These are phyloP conservation scores for Rhynchospora pubera DNA, from an alignment of 176 grass and related monocot genomes.

Conservation along the genomic window DNA sequence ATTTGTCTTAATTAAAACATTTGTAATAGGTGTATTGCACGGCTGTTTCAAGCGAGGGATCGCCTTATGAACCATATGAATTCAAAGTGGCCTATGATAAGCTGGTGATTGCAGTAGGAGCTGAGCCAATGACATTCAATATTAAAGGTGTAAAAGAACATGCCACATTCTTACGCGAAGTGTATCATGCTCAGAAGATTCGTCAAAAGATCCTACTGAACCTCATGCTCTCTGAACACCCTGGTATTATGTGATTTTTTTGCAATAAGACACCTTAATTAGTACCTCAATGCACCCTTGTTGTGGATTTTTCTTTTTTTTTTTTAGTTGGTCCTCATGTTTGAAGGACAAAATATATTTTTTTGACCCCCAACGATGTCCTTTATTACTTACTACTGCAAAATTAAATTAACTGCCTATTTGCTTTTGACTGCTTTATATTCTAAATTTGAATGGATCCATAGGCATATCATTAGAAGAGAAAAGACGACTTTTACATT, in stretches of 20 bases:
- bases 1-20: background rate
- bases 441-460: too few relatives aligned
- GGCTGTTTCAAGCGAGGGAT: slow-evolving; percentile 25
- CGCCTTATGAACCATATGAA: slow-evolving; percentile 36
- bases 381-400: background rate
- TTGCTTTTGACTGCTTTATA: background rate
- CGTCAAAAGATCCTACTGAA: slow-evolving; percentile 76
- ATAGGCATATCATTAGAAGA: slow-evolving; percentile 65
- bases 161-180: slow-evolving; percentile 85
- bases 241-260: slow-evolving; percentile 28
- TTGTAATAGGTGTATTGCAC: slow-evolving; percentile 44
- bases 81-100: slow-evolving; percentile 93
- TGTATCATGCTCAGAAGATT: slow-evolving; percentile 87
- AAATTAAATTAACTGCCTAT: background rate
- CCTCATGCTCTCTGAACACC: slow-evolving; percentile 90
- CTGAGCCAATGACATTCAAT: slow-evolving; percentile 78
- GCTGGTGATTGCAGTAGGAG: slow-evolving; percentile 81
- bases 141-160: slow-evolving; percentile 82
- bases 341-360: background rate
- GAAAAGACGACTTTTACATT: slow-evolving; percentile 68
- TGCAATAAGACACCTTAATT: background rate
- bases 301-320: too few relatives aligned
- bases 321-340: background rate
- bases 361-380: background rate
- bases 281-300: too few relatives aligned